These are phyloP conservation scores for Curvularia hawaiiensis DNA, from an alignment of 2,329 filamentous ascomycete species.

Conservation along the genomic window DNA sequence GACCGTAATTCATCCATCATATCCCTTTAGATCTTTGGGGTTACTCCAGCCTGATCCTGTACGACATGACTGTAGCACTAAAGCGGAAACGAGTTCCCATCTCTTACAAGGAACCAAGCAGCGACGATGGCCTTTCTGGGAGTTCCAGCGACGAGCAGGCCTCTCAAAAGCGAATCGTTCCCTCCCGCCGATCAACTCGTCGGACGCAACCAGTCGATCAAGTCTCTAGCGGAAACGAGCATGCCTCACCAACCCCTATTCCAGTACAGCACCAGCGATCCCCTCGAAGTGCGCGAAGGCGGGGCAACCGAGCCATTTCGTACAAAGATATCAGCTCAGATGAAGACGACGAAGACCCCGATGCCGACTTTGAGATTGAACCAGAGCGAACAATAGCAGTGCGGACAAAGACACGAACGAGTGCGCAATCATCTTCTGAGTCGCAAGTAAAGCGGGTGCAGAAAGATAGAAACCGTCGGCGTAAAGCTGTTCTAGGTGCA, in stretches of 20 bases:
- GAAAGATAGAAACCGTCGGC: slow-evolving; percentile 15
- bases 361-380: slow-evolving; percentile 34
- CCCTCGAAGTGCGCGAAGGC: slow-evolving; percentile 17
- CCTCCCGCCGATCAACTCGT: slow-evolving; percentile 35
- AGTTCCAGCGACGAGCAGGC: slow-evolving; percentile 22
- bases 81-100: slow-evolving; percentile 45
- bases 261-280: slow-evolving; percentile 2
- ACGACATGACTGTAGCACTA: slow-evolving; percentile 34
- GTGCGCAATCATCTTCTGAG: slow-evolving; percentile 14
- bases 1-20: not conserved
- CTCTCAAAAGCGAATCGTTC: slow-evolving; percentile 22
- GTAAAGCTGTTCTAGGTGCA: slow-evolving; percentile 29
- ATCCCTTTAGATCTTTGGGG: not conserved
- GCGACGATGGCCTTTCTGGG: slow-evolving; percentile 37
- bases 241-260: slow-evolving; percentile 10
- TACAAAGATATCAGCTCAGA: slow-evolving; percentile 44
- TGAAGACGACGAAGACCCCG: slow-evolving; percentile 24
- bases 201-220: slow-evolving; percentile 25
- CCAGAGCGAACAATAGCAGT: slow-evolving; percentile 21
- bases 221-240: slow-evolving; percentile 18
- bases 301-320: slow-evolving; percentile 28
- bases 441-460: slow-evolving; percentile 15
- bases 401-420: slow-evolving; percentile 15
- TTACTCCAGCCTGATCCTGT: slow-evolving; percentile 4
- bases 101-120: slow-evolving; percentile 46